Evolutionary conservation across 768 basidiomycete genomes (phyloP).

Genomic region (Ephemerocybe angulata): DNA sequence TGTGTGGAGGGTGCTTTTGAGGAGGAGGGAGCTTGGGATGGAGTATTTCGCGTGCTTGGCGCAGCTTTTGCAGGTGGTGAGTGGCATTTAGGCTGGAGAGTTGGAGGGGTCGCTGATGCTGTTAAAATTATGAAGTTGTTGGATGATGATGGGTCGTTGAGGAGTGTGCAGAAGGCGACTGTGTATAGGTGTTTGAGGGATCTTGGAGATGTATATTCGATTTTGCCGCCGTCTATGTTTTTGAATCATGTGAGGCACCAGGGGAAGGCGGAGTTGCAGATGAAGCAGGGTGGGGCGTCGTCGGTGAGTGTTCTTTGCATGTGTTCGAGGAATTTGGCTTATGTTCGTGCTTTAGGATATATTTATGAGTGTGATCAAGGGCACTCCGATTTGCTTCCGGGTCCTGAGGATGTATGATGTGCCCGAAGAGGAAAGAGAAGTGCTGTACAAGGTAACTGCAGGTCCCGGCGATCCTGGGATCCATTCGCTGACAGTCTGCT

Average conservation of each 20-base stretch:
- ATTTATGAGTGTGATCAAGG: slow-evolving; percentile 12
- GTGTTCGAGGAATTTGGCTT: not conserved
- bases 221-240: slow-evolving; percentile 22
- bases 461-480: no score
- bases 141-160: not conserved
- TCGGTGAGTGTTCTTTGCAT: not conserved
- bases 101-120: no score
- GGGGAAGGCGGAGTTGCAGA: not conserved
- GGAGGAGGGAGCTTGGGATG: slow-evolving; percentile 1
- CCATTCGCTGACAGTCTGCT: no score
- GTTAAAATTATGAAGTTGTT: no score
- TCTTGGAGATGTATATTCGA: slow-evolving; percentile 12
- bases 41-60: slow-evolving; percentile 14
- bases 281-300: not conserved
- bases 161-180: slow-evolving; percentile 1
- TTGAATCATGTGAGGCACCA: slow-evolving; percentile 13
- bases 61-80: slow-evolving; percentile 18
- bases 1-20: no score
- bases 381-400: slow-evolving; percentile 17
- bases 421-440: slow-evolving; percentile 8
- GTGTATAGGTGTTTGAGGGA: slow-evolving; percentile 16
- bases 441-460: slow-evolving; percentile 11
- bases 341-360: slow-evolving; percentile 17
- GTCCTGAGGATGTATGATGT: slow-evolving; percentile 19
- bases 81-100: not conserved